phyloP scores from a whole-genome alignment of 2,329 filamentous ascomycete species.

The Eurotiales sp. region DNA sequence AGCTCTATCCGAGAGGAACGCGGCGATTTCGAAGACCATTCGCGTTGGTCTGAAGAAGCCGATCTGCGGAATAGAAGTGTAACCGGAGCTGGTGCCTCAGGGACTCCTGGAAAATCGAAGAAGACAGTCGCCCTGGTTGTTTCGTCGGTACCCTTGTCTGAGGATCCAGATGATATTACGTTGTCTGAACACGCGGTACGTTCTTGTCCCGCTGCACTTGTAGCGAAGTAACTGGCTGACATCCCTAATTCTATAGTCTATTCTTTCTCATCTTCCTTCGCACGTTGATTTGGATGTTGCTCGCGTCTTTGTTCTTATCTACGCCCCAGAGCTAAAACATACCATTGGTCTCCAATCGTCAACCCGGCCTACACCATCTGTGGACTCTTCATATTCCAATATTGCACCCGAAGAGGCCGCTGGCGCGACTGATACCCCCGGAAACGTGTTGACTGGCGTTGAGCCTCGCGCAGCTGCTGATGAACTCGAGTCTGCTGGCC shows the following conservation, averaged over 20 bases:
- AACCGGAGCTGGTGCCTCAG: slow-evolving; percentile 23
- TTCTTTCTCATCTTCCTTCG: slow-evolving; percentile 82
- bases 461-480: slow-evolving; percentile 45
- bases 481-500: slow-evolving; percentile 46
- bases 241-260: slow-evolving; percentile 53
- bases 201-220: slow-evolving; percentile 20
- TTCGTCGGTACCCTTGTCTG: slow-evolving; percentile 66
- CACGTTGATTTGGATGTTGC: slow-evolving; percentile 68
- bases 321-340: slow-evolving; percentile 75
- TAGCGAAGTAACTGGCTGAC: no score
- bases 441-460: slow-evolving; percentile 52
- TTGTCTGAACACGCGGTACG: slow-evolving; percentile 79
- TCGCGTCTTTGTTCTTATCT: slow-evolving; percentile 84
- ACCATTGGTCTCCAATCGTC: slow-evolving; percentile 33
- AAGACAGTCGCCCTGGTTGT: slow-evolving; percentile 87
- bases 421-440: slow-evolving; percentile 35
- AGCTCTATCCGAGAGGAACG: slow-evolving; percentile 80
- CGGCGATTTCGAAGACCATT: slow-evolving; percentile 76
- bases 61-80: slow-evolving; percentile 55
- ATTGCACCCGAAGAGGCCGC: slow-evolving; percentile 68
- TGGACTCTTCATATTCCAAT: slow-evolving; percentile 84
- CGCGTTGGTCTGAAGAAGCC: slow-evolving; percentile 88
- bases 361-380: slow-evolving; percentile 56
- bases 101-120: slow-evolving; percentile 47
- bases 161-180: slow-evolving; percentile 55